These are phyloP conservation scores for Crithidia expoeki DNA, from an alignment of 208 protist genomes.

Conservation along the genomic window DNA sequence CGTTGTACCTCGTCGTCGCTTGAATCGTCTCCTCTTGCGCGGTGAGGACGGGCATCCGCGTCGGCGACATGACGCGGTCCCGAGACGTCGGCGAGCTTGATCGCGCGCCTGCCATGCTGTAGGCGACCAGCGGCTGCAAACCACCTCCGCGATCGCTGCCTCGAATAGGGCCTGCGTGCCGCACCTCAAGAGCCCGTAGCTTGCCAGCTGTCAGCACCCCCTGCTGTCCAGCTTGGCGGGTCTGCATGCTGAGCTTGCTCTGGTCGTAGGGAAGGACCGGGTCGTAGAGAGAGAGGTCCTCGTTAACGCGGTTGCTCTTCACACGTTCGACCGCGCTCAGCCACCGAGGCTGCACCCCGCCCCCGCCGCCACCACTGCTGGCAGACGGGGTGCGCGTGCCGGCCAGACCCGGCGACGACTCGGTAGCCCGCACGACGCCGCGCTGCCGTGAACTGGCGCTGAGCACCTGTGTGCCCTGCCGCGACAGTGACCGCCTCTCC, in stretches of 20 bases:
- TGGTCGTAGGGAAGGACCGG: slow-evolving; percentile 56
- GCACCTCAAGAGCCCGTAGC: slow-evolving; percentile 53
- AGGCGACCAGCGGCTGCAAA: slow-evolving; percentile 14
- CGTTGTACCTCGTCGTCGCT: slow-evolving; percentile 22
- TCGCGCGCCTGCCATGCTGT: slow-evolving; percentile 16
- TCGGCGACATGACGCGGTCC: background rate
- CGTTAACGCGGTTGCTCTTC: slow-evolving; percentile 22
- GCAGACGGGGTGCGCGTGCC: slow-evolving; percentile 12
- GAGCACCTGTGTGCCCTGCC: slow-evolving; percentile 1
- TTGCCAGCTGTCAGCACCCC: slow-evolving; percentile 53
- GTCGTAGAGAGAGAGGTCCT: slow-evolving; percentile 24
- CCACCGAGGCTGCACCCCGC: slow-evolving; percentile 42
- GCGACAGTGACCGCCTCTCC: slow-evolving; percentile 19
- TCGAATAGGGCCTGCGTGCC: slow-evolving; percentile 9
- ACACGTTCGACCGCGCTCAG: slow-evolving; percentile 60
- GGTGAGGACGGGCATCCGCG: slow-evolving; percentile 14
- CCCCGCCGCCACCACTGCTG: slow-evolving; percentile 11
- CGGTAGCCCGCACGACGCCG: slow-evolving; percentile 27
- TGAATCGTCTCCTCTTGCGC: slow-evolving; percentile 41
- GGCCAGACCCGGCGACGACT: slow-evolving; percentile 21
- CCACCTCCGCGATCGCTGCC: background rate
- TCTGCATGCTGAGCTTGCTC: slow-evolving; percentile 45
- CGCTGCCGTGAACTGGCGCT: slow-evolving; percentile 19
- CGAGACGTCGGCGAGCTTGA: background rate
- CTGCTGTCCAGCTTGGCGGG: slow-evolving; percentile 45